Conservation (phyloP, 2,329 filamentous ascomycete genomes). For the Neoarthrinium moseri region DNA sequence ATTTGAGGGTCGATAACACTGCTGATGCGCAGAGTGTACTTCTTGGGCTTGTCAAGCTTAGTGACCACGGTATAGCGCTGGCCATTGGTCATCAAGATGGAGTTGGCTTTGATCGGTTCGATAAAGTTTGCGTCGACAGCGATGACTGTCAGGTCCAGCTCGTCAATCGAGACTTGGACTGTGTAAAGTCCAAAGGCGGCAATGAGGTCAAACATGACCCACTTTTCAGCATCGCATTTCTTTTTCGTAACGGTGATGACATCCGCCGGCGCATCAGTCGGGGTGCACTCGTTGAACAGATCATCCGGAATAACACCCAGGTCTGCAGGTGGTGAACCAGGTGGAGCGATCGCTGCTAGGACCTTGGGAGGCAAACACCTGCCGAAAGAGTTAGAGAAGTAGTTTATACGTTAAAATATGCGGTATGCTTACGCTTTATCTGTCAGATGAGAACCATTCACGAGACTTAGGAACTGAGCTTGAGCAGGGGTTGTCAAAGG, state of each 20-base stretch:
- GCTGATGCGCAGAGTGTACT: slow-evolving; percentile 55
- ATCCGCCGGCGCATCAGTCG: slow-evolving; percentile 41
- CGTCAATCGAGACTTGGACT: slow-evolving; percentile 48
- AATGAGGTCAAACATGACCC: slow-evolving; percentile 56
- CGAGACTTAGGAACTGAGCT: slow-evolving; percentile 23
- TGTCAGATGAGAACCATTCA: slow-evolving; percentile 32
- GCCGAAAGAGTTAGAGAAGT: background rate
- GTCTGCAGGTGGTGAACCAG: slow-evolving; percentile 22
- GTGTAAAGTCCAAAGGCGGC: slow-evolving; percentile 47
- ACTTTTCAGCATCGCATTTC: slow-evolving; percentile 28
- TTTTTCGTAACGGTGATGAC: slow-evolving; percentile 37
- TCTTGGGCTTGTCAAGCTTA: slow-evolving; percentile 41
- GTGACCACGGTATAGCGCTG: slow-evolving; percentile 53
- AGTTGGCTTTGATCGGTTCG: slow-evolving; percentile 47
- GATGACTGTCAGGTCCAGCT: slow-evolving; percentile 52
- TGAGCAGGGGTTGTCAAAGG: slow-evolving; percentile 33
- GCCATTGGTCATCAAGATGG: slow-evolving; percentile 47
- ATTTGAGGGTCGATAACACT: slow-evolving; percentile 51
- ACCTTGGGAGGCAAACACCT: slow-evolving; percentile 38
- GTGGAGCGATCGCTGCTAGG: slow-evolving; percentile 30
- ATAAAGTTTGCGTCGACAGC: slow-evolving; percentile 55
- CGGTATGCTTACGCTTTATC: slow-evolving; percentile 35
- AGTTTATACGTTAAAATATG: slow-evolving; percentile 24
- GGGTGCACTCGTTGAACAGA: slow-evolving; percentile 45
- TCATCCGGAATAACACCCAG: slow-evolving; percentile 37